A percentile compares a stretch with the other conserved stretches of the same genome.
Evolutionary conservation across 768 basidiomycete species (phyloP).

Genomic region (Roridomyces roridus): DNA sequence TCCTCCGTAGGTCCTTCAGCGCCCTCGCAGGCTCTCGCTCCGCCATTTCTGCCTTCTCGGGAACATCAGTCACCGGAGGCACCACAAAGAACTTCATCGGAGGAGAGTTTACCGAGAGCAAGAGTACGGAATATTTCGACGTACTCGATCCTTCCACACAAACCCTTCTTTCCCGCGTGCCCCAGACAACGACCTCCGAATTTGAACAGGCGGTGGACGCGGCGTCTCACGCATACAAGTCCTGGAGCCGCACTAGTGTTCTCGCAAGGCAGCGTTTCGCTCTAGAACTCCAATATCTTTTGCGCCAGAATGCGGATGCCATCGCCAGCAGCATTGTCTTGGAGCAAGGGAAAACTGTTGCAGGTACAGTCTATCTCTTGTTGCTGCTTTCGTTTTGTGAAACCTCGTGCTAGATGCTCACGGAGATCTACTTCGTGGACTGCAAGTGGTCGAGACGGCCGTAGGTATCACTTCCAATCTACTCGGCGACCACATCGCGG

Average conservation of each 20-base stretch:
- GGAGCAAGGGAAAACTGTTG: slow-evolving; percentile 94
- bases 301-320: slow-evolving; percentile 85
- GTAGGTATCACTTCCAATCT: slow-evolving; percentile 82
- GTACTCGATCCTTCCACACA: slow-evolving; percentile 95
- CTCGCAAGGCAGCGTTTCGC: slow-evolving; percentile 88
- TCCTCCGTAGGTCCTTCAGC: slow-evolving; percentile 49
- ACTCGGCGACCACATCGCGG: slow-evolving; percentile 90
- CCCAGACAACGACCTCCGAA: slow-evolving; percentile 83
- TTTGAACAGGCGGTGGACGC: slow-evolving; percentile 85
- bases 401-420: slow-evolving; percentile 72
- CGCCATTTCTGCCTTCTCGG: slow-evolving; percentile 87
- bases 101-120: slow-evolving; percentile 88
- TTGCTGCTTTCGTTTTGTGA: neutral
- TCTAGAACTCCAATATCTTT: slow-evolving; percentile 85
- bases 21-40: slow-evolving; percentile 56
- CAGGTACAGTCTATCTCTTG: slow-evolving; percentile 49
- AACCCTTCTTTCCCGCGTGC: slow-evolving; percentile 86
- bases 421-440: slow-evolving; percentile 90
- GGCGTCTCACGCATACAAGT: slow-evolving; percentile 84
- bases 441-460: slow-evolving; percentile 88
- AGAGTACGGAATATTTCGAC: slow-evolving; percentile 80
- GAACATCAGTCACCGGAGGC: slow-evolving; percentile 85
- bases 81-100: slow-evolving; percentile 92
- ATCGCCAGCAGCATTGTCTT: slow-evolving; percentile 90
- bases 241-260: slow-evolving; percentile 88